Evolutionary conservation across 176 grass and related monocot genomes (phyloP).

Genomic region (Bromus sterilis): DNA sequence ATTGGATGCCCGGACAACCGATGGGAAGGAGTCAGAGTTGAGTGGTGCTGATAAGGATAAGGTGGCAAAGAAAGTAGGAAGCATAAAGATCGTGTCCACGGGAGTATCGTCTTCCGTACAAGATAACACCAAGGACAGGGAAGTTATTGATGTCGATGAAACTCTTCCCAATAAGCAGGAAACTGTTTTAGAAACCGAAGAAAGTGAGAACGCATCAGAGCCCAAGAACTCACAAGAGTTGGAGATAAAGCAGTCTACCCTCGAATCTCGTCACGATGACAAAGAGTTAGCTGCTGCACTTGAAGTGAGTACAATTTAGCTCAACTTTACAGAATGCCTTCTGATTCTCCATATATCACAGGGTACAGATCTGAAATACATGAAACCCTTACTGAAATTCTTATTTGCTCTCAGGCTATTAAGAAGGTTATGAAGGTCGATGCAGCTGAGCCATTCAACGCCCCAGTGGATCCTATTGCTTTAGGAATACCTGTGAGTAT

Average conservation of each 20-base stretch:
- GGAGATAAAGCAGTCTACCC: constrained; percentile 23
- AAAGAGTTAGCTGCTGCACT: constrained; percentile 56
- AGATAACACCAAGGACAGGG: constrained; percentile 22
- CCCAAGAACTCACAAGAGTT: constrained; percentile 22
- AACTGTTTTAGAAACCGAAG: constrained; percentile 4
- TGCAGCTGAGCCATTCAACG: constrained; percentile 84
- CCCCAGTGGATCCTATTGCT: constrained; percentile 79
- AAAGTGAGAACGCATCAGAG: constrained; percentile 5
- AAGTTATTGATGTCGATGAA: constrained; percentile 6
- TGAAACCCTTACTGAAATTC: background rate
- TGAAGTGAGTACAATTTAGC: constrained; percentile 30
- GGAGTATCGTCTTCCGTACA: constrained; percentile 23
- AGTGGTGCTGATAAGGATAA: constrained; percentile 29
- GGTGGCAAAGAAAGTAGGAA: constrained; percentile 35
- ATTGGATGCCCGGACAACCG: constrained; percentile 15
- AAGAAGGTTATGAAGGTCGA: constrained; percentile 97
- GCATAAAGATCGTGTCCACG: constrained; percentile 35
- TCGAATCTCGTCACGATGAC: constrained; percentile 34
- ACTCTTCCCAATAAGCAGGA: constrained; percentile 26
- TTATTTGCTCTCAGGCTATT: constrained; percentile 57
- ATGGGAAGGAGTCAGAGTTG: constrained; percentile 16
- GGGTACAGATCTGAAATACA: background rate
- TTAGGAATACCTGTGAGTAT: constrained; percentile 91
- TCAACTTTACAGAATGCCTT: background rate
- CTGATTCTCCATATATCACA: background rate